Conservation (phyloP, 495 filamentous ascomycete genomes). For the Trichoderma gamsii region DNA sequence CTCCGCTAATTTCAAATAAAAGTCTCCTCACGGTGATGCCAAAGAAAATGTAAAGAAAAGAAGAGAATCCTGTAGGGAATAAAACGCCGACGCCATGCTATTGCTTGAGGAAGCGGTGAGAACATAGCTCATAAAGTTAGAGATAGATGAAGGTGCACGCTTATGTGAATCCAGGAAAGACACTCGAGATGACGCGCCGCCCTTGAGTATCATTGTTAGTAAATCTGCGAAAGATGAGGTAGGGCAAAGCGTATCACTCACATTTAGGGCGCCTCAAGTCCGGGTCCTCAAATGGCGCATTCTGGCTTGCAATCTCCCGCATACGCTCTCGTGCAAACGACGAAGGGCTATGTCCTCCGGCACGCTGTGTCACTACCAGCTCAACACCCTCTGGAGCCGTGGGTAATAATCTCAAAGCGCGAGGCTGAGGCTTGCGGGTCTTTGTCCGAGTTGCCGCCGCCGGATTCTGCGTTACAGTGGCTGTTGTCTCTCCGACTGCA, state of each 20-base stretch:
- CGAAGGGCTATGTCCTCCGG: conserved; percentile 17
- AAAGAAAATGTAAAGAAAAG: background rate
- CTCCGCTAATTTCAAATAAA: background rate
- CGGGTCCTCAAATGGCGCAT: conserved; percentile 17
- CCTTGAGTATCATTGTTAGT: conserved; percentile 2
- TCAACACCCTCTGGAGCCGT: conserved; percentile 9
- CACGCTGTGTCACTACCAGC: background rate
- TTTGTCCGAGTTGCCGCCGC: background rate
- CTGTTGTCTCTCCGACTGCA: background rate
- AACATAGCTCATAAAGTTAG: background rate
- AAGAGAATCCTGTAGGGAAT: background rate
- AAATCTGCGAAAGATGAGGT: background rate
- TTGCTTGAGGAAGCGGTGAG: background rate
- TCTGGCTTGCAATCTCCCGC: conserved; percentile 27
- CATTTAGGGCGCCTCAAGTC: conserved; percentile 14
- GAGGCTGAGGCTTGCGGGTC: conserved; percentile 14
- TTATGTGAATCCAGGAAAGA: conserved; percentile 18
- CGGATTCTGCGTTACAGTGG: background rate
- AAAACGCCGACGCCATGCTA: conserved; percentile 17
- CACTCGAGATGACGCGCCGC: conserved; percentile 5
- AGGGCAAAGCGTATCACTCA: background rate
- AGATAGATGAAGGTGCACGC: background rate
- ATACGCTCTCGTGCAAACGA: conserved; percentile 25
- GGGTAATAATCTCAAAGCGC: conserved; percentile 8
- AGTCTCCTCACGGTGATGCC: too few species aligned